Evolutionary conservation across 169 alveolate genomes (phyloP).

Genomic region (Plasmodium cynomolgi): DNA sequence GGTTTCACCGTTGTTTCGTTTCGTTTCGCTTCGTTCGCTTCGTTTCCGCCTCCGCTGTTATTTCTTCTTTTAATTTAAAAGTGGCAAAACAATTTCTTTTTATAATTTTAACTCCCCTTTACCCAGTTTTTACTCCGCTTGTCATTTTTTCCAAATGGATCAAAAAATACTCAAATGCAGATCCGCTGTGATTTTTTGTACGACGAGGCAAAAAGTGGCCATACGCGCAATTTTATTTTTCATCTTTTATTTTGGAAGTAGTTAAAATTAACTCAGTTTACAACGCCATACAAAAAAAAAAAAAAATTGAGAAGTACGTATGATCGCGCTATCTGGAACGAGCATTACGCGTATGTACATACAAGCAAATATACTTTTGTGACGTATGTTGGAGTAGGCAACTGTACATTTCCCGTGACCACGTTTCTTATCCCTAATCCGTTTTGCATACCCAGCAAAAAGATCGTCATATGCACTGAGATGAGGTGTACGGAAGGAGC

Average conservation of each 20-base stretch:
- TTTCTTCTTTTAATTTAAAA: not conserved
- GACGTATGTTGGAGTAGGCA: not conserved
- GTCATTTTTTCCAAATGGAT: not conserved
- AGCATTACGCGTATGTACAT: not conserved
- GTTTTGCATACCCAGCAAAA: not conserved
- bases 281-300: not conserved
- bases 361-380: not conserved
- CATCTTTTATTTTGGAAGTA: not conserved
- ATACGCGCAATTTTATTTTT: not conserved
- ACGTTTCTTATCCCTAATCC: not conserved
- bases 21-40: not conserved
- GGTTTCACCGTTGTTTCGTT: not conserved
- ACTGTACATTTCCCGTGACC: not conserved
- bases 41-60: not conserved
- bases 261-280: not conserved
- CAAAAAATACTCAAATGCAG: not conserved
- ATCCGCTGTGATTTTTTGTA: not conserved
- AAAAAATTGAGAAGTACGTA: not conserved
- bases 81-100: not conserved
- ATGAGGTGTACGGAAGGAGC: not conserved
- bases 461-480: not conserved
- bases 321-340: not conserved
- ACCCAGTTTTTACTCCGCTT: not conserved
- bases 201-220: not conserved
- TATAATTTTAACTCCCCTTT: not conserved